phyloP scores from a whole-genome alignment of 164 flowering plant species.

The Tetracentron sinense region DNA sequence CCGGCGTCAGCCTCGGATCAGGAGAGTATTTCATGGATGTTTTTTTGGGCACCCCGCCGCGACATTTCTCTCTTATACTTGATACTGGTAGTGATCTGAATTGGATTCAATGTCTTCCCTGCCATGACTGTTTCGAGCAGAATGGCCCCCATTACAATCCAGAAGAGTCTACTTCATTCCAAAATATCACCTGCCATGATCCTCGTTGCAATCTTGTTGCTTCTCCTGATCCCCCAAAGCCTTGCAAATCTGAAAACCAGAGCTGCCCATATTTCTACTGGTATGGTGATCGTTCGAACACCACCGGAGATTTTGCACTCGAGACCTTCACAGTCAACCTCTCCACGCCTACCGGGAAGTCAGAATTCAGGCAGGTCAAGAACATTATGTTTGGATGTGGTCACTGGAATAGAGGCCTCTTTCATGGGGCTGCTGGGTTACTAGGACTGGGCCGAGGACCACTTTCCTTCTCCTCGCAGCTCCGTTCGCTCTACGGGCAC shows the following conservation, averaged over 20 bases:
- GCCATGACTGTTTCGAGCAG: constrained; percentile 84
- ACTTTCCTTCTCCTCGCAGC: constrained; percentile 84
- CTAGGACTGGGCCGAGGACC: constrained; percentile 91
- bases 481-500: constrained; percentile 68
- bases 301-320: constrained; percentile 85
- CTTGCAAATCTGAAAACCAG: constrained; percentile 54
- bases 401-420: constrained; percentile 93
- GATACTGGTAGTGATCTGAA: constrained; percentile 98
- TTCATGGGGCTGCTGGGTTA: constrained; percentile 93
- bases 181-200: constrained; percentile 59
- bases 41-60: constrained; percentile 89
- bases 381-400: constrained; percentile 97
- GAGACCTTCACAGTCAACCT: constrained; percentile 89
- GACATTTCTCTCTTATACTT: constrained; percentile 74
- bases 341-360: constrained; percentile 35
- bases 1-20: constrained; percentile 86
- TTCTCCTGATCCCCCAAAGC: constrained; percentile 67
- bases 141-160: constrained; percentile 77
- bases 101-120: constrained; percentile 92
- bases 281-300: constrained; percentile 93
- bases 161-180: constrained; percentile 44
- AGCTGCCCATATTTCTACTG: constrained; percentile 84
- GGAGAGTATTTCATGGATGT: constrained; percentile 99
- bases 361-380: constrained; percentile 52
- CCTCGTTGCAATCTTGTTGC: constrained; percentile 65